Percentiles rank a stretch among this genome's conserved stretches.
phyloP scores from a whole-genome alignment of 1,284 basidiomycete genomes.

The Melampsora larici-populina region DNA sequence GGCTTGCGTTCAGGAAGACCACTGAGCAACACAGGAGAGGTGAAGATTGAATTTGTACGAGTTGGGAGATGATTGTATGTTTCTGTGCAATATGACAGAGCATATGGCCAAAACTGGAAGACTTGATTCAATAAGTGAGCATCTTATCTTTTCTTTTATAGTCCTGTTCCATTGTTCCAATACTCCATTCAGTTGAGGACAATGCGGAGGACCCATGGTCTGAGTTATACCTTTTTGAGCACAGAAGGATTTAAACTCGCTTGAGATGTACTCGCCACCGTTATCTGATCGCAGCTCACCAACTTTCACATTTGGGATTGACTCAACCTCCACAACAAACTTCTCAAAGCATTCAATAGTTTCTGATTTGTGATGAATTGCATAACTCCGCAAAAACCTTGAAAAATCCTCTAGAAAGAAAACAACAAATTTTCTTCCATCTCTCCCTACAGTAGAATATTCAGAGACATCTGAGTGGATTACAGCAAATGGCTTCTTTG shows the following conservation, averaged over 20 bases:
- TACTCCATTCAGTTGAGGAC: slow-evolving; percentile 38
- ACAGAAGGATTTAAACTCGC: slow-evolving; percentile 50
- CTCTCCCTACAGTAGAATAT: not conserved
- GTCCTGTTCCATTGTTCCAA: not conserved
- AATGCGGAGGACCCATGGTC: slow-evolving; percentile 46
- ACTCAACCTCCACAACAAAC: not conserved
- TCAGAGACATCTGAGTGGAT: not conserved
- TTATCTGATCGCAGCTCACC: slow-evolving; percentile 6
- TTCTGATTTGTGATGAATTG: slow-evolving; percentile 13
- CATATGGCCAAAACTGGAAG: not conserved
- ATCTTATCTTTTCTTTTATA: not conserved
- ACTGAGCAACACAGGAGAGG: not conserved
- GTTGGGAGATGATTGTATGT: not conserved
- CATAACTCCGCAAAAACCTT: not conserved
- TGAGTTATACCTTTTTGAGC: slow-evolving; percentile 50
- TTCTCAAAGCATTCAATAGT: slow-evolving; percentile 9
- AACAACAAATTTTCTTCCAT: slow-evolving; percentile 50
- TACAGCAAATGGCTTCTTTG: not conserved
- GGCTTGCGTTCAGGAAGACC: not conserved
- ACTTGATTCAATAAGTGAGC: not conserved
- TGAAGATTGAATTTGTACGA: not conserved
- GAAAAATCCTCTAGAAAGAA: slow-evolving; percentile 49
- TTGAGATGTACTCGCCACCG: slow-evolving; percentile 34
- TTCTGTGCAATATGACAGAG: not conserved
- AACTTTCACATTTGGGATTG: not conserved